Base-by-base conservation (phyloP, 371 early-diverging fungal genomes). In the Rhizopus arrhizus region DNA sequence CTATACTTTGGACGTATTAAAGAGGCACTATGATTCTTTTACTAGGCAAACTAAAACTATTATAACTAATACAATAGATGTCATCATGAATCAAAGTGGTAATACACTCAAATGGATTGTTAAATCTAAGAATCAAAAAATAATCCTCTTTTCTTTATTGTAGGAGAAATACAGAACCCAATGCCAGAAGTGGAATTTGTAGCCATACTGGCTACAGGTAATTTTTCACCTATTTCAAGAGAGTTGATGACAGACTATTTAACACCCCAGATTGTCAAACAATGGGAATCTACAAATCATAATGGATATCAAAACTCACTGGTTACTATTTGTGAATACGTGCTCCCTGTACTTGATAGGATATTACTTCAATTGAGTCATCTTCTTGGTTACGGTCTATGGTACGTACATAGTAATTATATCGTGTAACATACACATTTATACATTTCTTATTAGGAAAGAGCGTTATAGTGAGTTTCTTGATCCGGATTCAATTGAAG, bases 121-220 rank as follows among this genome's bases (percentile, higher is more conserved):
- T 11, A 55, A 43, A 10, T 28, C 16, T 10, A 29, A 28, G 2
- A 29, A 29, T 8, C 46, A 34, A 34, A 22, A 2, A 2, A 9
- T 51, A 8, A 16, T 46, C n/a, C 8, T 22, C 15, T 12, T 13
- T 33, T 11, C 46, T 13, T 33, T 11, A 11, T 33, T 6, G 13
- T 36, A 36, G 52, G 33, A 4, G 34, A 33, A 10, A n/a, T n/a
- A 4, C 12, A 35, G 8, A 51, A 51, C 4, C 52, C 60, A 3
- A 68, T 68, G 63, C 68, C 68, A 9, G 63, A 62, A 28, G 61
- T 68, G 5, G 68, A 68, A 11, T n/a, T 68, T 9, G 56, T 63
- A 15, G 62, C 51, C 3, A 35, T 59, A 15, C 45, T 68, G 9
- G 68, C 68, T 0, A 63, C 60, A n/a, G 68, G 68, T 10, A 53